These are phyloP conservation scores for Talaromyces marneffei DNA, from an alignment of 2,329 filamentous ascomycete genomes.

Conservation along the genomic window DNA sequence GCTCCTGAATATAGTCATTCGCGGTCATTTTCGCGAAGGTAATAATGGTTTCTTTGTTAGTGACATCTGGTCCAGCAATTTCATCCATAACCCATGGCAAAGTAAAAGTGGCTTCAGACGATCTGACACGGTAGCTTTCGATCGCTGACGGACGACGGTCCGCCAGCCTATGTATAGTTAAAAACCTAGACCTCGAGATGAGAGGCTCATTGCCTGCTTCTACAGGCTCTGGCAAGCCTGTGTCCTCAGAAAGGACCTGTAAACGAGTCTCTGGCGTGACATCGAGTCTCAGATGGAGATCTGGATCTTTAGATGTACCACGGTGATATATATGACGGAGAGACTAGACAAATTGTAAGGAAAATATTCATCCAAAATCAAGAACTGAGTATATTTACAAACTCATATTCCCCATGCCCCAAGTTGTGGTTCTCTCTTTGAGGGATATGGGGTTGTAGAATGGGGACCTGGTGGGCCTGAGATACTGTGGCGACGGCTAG, in stretches of 20 bases:
- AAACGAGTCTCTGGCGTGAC: slow-evolving; percentile 58
- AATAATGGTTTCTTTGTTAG: slow-evolving; percentile 76
- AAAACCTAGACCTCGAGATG: slow-evolving; percentile 53
- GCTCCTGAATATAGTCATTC: slow-evolving; percentile 76
- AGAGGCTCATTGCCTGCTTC: slow-evolving; percentile 49
- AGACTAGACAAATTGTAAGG: slow-evolving; percentile 20
- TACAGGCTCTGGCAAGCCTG: slow-evolving; percentile 35
- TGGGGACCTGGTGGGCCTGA: slow-evolving; percentile 18
- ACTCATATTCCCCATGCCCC: slow-evolving; percentile 28
- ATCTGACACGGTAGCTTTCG: slow-evolving; percentile 67
- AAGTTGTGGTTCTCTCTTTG: slow-evolving; percentile 15
- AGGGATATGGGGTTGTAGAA: slow-evolving; percentile 31
- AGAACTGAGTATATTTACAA: slow-evolving; percentile 24
- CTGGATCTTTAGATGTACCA: slow-evolving; percentile 71
- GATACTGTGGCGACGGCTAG: neutral
- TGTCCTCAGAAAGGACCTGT: slow-evolving; percentile 34
- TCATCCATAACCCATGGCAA: slow-evolving; percentile 80
- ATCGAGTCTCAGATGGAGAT: slow-evolving; percentile 71
- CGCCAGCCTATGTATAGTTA: slow-evolving; percentile 71
- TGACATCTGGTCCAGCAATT: slow-evolving; percentile 71
- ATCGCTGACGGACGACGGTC: slow-evolving; percentile 72
- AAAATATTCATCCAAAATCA: neutral
- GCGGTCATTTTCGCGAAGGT: slow-evolving; percentile 82
- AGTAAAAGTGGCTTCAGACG: slow-evolving; percentile 46
- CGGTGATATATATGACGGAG: slow-evolving; percentile 91